Conservation (phyloP, 192 early-diverging fungal species). For the Phlyctochytrium arcticum region DNA sequence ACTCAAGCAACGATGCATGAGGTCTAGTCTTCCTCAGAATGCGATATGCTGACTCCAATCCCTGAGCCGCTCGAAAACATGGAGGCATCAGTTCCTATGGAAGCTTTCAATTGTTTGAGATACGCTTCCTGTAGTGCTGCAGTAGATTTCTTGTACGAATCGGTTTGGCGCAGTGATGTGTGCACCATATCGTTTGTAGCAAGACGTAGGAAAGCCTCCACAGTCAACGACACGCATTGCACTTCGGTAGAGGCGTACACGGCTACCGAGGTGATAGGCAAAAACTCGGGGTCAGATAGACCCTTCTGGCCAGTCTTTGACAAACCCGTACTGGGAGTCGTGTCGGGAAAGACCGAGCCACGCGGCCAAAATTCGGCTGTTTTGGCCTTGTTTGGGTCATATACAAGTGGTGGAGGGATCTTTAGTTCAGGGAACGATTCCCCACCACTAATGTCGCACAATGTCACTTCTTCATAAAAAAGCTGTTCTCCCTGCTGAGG, state of each 20-base stretch:
- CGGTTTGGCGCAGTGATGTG: not conserved
- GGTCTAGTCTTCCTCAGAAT: too few relatives aligned
- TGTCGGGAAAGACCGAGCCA: not conserved
- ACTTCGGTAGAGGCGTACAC: constrained; percentile 3
- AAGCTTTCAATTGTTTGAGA: not conserved
- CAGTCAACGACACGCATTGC: not conserved
- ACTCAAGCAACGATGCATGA: too few relatives aligned
- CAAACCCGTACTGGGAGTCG: not conserved
- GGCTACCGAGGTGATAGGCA: not conserved
- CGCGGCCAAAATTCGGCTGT: constrained; percentile 15
- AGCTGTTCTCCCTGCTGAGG: not conserved
- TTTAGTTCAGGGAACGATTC: constrained; percentile 4
- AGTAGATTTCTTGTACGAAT: not conserved
- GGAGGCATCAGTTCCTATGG: not conserved
- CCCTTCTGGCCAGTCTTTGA: not conserved
- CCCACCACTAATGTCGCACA: not conserved
- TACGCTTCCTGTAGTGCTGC: not conserved
- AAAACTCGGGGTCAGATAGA: not conserved
- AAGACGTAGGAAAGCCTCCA: constrained; percentile 3
- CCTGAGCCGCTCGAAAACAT: not conserved
- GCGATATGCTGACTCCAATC: not conserved
- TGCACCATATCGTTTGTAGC: constrained; percentile 24
- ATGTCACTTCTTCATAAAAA: not conserved
- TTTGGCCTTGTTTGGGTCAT: not conserved
- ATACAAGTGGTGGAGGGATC: not conserved